Evolutionary conservation across 768 basidiomycete species (phyloP).

Genomic region (Ramaria sp.): DNA sequence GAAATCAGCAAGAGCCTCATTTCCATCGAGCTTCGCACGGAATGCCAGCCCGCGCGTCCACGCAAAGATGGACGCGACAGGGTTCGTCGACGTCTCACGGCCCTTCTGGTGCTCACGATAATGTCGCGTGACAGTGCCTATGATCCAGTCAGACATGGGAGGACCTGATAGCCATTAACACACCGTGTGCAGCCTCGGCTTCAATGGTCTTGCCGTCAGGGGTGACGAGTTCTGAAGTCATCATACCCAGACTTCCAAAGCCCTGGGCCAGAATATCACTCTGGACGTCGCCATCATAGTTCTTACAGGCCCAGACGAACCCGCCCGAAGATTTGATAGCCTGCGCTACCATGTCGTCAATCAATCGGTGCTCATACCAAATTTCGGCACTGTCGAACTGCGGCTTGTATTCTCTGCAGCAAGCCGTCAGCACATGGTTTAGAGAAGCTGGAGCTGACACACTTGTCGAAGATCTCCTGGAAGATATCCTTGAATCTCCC

Average conservation of each 20-base stretch:
- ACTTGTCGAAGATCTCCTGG: slow-evolving; percentile 87
- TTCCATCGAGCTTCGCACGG: slow-evolving; percentile 86
- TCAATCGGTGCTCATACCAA: slow-evolving; percentile 93
- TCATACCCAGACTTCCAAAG: slow-evolving; percentile 95
- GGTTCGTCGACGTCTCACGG: slow-evolving; percentile 96
- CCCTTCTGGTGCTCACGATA: slow-evolving; percentile 98
- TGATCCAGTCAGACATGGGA: neutral
- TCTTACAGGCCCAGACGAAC: slow-evolving; percentile 70
- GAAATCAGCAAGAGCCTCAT: slow-evolving; percentile 62
- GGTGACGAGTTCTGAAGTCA: slow-evolving; percentile 92
- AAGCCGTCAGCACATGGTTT: neutral
- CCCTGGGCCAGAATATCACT: slow-evolving; percentile 96
- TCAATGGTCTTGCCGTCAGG: slow-evolving; percentile 91
- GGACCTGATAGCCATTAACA: slow-evolving; percentile 7
- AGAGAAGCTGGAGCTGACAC: slow-evolving; percentile 13
- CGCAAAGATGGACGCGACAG: slow-evolving; percentile 96
- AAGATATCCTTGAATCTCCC: slow-evolving; percentile 99
- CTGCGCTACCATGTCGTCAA: slow-evolving; percentile 98
- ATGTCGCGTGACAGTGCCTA: slow-evolving; percentile 86
- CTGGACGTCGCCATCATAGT: slow-evolving; percentile 70
- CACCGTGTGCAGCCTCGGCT: slow-evolving; percentile 91
- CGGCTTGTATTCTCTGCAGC: slow-evolving; percentile 52
- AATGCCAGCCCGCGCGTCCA: slow-evolving; percentile 95
- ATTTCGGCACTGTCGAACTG: slow-evolving; percentile 61
- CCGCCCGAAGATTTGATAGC: slow-evolving; percentile 94